Percentiles rank a stretch among this genome's conserved stretches.
Conservation (phyloP, 2,329 filamentous ascomycete species). For the Sordariomycetes sp. region DNA sequence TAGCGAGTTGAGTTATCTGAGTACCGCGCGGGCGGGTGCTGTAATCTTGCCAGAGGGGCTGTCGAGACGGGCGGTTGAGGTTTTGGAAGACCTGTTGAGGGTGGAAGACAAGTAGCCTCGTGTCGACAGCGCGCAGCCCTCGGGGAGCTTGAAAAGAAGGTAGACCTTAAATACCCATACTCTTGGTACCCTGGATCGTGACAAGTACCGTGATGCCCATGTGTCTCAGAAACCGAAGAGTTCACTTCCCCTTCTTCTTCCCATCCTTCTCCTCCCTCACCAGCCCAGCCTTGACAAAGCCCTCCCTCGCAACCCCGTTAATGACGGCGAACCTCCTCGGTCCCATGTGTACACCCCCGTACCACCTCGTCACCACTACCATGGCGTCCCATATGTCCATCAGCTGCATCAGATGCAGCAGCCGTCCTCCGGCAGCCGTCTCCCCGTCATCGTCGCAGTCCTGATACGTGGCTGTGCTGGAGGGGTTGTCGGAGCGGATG, state of each 20-base stretch:
- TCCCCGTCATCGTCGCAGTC: conserved; percentile 97
- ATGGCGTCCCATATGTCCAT: conserved; percentile 92
- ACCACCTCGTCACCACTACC: conserved; percentile 92
- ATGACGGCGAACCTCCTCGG: conserved; percentile 87
- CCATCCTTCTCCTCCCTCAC: conserved; percentile 40
- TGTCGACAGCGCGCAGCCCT: too few species aligned
- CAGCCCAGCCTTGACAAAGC: conserved; percentile 68
- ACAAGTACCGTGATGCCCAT: not conserved
- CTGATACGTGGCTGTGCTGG: conserved; percentile 44
- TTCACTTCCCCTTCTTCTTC: conserved; percentile 21
- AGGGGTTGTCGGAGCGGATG: conserved; percentile 49
- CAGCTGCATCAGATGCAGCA: conserved; percentile 85
- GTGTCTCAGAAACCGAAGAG: not conserved
- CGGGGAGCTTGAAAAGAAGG: not conserved
- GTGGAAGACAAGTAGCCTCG: too few species aligned
- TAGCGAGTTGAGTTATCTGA: conserved; percentile 83
- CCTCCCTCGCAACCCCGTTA: conserved; percentile 77
- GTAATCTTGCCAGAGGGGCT: conserved; percentile 77
- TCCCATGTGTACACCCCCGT: conserved; percentile 81
- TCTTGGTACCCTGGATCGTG: not conserved
- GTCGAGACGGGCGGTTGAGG: conserved; percentile 62
- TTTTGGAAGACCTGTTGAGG: conserved; percentile 46
- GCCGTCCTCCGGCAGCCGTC: conserved; percentile 75
- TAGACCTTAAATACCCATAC: not conserved
- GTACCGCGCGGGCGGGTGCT: conserved; percentile 78